A percentile compares a stretch with the other conserved stretches of the same genome.
Evolutionary conservation across 768 basidiomycete species (phyloP).

Genomic region (Suillus subalutaceus): DNA sequence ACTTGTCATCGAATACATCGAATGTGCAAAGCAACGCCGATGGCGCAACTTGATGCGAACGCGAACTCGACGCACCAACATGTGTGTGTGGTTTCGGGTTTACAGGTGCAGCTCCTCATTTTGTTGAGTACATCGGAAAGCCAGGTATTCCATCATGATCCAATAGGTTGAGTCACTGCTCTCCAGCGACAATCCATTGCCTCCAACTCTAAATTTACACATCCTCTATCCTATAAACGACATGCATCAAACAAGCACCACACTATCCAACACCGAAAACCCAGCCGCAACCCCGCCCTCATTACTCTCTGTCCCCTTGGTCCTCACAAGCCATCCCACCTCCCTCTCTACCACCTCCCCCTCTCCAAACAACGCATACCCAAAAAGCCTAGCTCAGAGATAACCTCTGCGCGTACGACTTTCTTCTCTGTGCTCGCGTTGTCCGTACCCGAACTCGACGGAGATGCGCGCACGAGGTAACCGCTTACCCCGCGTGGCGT

Average conservation of each 20-base stretch:
- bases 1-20: too few relatives aligned
- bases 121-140: too few relatives aligned
- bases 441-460: not conserved
- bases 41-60: too few relatives aligned
- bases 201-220: not conserved
- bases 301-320: conserved; percentile 88
- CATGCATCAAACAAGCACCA: conserved; percentile 49
- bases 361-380: conserved; percentile 78
- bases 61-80: too few relatives aligned
- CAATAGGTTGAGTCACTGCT: too few relatives aligned
- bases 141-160: too few relatives aligned
- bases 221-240: not conserved
- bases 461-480: conserved; percentile 77
- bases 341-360: conserved; percentile 55
- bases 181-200: too few relatives aligned
- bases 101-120: too few relatives aligned
- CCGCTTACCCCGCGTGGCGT: conserved; percentile 71
- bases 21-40: too few relatives aligned
- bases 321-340: conserved; percentile 84
- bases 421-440: conserved; percentile 9
- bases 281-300: conserved; percentile 92
- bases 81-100: too few relatives aligned
- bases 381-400: conserved; percentile 94
- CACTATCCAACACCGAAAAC: conserved; percentile 73
- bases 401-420: conserved; percentile 64